phyloP scores from a whole-genome alignment of 2,329 filamentous ascomycete species.

The Talaromyces verruculosus region DNA sequence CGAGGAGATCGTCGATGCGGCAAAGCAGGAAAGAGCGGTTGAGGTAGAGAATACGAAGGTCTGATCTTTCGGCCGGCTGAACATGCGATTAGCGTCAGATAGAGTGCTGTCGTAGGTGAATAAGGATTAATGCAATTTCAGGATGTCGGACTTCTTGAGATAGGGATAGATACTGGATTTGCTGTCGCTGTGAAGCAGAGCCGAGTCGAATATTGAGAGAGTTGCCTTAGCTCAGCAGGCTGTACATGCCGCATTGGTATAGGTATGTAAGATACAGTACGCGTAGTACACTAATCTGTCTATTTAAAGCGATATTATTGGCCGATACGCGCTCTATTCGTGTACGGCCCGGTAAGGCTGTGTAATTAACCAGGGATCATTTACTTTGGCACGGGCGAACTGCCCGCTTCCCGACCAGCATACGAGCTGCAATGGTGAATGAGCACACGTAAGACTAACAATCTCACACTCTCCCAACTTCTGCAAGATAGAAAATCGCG shows the following conservation, averaged over 20 bases:
- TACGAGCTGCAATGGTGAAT: background rate
- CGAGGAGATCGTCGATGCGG: conserved; percentile 4
- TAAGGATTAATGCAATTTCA: background rate
- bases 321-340: background rate
- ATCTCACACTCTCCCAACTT: background rate
- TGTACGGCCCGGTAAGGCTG: background rate
- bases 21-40: background rate
- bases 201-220: background rate
- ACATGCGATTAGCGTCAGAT: background rate
- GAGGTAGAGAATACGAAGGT: background rate
- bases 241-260: background rate
- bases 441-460: background rate
- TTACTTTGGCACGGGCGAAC: background rate
- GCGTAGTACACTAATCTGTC: background rate
- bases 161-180: background rate
- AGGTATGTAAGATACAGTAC: background rate
- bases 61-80: background rate
- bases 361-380: background rate
- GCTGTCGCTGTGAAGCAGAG: background rate
- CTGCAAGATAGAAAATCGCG: no score
- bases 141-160: background rate
- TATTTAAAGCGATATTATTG: background rate
- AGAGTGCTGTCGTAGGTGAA: background rate
- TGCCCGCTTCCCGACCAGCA: background rate
- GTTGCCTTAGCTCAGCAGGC: background rate